Evolutionary conservation across 345 rosid genomes (phyloP), one percentile per base, ranked within the genome.

Genomic region (Populus nigra): DNA sequence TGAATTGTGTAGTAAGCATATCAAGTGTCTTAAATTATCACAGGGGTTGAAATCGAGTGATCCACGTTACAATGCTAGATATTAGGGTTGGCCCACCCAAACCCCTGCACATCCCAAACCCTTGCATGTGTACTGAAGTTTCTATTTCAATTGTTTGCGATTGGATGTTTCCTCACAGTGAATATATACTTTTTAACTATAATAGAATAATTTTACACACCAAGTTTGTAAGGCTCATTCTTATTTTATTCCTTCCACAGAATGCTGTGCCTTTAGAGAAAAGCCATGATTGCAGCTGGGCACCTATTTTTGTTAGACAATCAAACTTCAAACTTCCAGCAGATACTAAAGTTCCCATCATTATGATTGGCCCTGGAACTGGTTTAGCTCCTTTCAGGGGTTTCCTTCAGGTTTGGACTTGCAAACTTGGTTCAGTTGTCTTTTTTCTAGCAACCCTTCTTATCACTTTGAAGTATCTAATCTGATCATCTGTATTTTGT

Each of bases 331-430:
- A 87, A 86, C 96, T 96, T 83, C 98, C 98, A 68, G 65, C 84
- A 11, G 94, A 94, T 83, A 65, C 90, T 74, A 88, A 87, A 65
- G 91, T 92, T 68, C 98, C 98, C 38, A 81, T 96, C 74, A 86
- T 96, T 76, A 94, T 96, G 98, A 86, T 96, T 82, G 99, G 98
- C 81, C 98, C 99, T 72, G 98, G 98, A 65, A 93, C 98, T 72
- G 99, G 99, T 39, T 86, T 92, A 81, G 98, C 99, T 86, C 99
- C 98, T 68, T 96, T 96, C 84, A 89, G 99, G 84, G 99, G 98
- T 65, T 96, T 96, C 86, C 91, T 94, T 79, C 99, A 91, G 92
- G 96, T 91, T 76, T 59, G 29, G 47, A n/a, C 62, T 57, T 20
- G 59, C 29, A n/a, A 22, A 63, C 53, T 68, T 71, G 23, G 27